Percentiles rank a stretch among this genome's conserved stretches.
Conservation (phyloP, 768 basidiomycete species). For the Mycena pura region DNA sequence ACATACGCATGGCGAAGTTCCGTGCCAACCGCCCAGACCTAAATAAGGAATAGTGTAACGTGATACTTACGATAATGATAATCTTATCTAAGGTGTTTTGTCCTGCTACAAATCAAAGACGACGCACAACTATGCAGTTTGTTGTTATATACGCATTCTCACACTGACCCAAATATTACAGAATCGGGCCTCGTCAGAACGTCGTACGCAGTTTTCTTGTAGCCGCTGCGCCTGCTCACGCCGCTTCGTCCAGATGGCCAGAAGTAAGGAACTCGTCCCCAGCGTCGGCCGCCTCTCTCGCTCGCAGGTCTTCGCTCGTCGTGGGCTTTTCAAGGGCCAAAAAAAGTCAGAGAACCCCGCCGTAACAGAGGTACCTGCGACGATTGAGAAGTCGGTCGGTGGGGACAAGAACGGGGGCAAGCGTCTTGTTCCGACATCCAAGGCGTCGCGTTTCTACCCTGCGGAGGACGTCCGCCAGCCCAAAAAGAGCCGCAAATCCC, state of each 20-base stretch:
- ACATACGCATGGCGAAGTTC: not conserved
- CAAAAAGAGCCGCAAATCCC: constrained; percentile 91
- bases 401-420: constrained; percentile 92
- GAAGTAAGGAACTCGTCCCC: constrained; percentile 84
- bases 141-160: too few species aligned
- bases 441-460: constrained; percentile 92
- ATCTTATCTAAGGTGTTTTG: not conserved
- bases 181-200: constrained; percentile 21
- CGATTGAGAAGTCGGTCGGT: constrained; percentile 82
- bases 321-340: constrained; percentile 83
- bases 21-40: too few species aligned
- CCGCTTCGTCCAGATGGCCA: constrained; percentile 69
- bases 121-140: not conserved
- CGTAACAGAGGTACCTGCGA: constrained; percentile 61
- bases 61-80: too few species aligned
- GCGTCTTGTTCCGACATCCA: constrained; percentile 84
- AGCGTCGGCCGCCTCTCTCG: constrained; percentile 84
- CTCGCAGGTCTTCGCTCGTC: constrained; percentile 80
- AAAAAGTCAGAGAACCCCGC: constrained; percentile 79
- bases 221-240: constrained; percentile 3
- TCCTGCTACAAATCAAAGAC: too few species aligned
- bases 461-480: constrained; percentile 92
- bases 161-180: not conserved
- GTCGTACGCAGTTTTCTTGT: constrained; percentile 16
- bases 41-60: too few species aligned